A percentile compares a stretch with the other conserved stretches of the same genome.
Conservation (phyloP, 192 early-diverging fungal species). For the Umbelopsis sp. region DNA sequence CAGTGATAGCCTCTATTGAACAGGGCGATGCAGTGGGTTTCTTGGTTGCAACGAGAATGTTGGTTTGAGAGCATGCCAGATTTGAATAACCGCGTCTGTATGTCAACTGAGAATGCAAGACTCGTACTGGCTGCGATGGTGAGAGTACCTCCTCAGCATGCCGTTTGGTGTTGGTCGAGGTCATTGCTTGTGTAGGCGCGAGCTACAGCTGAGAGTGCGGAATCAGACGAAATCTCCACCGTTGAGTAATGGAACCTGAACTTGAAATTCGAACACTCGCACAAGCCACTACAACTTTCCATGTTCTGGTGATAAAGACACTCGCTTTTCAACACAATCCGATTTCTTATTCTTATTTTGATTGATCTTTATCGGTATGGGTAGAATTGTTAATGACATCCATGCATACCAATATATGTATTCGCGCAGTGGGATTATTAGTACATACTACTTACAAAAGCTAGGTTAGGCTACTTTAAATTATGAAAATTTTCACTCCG, state of each 20-base stretch:
- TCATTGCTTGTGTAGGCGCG: not conserved
- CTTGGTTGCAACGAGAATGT: slow-evolving; percentile 12
- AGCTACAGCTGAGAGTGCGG: not conserved
- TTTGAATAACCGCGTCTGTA: slow-evolving; percentile 12
- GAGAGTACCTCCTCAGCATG: not conserved
- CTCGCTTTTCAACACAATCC: too few relatives aligned
- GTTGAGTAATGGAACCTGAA: too few relatives aligned
- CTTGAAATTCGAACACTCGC: not conserved
- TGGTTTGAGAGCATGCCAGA: slow-evolving; percentile 10
- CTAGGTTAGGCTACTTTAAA: not conserved
- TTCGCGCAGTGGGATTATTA: too few relatives aligned
- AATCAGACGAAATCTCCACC: not conserved
- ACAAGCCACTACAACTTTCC: slow-evolving; percentile 6
- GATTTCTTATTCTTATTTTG: too few relatives aligned
- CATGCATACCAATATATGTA: too few relatives aligned
- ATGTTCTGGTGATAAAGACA: too few relatives aligned
- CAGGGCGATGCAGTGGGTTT: not conserved
- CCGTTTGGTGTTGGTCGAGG: not conserved
- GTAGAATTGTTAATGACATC: too few relatives aligned
- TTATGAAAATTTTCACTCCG: not conserved
- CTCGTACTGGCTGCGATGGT: not conserved
- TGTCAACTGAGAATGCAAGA: not conserved
- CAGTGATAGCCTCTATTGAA: slow-evolving; percentile 8
- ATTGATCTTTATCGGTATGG: too few relatives aligned
- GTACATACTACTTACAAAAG: slow-evolving; percentile 2